Evolutionary conservation across 495 filamentous ascomycete genomes (phyloP), one percentile per base, ranked within the genome.

Genomic region (Aspergillus bertholletiae): DNA sequence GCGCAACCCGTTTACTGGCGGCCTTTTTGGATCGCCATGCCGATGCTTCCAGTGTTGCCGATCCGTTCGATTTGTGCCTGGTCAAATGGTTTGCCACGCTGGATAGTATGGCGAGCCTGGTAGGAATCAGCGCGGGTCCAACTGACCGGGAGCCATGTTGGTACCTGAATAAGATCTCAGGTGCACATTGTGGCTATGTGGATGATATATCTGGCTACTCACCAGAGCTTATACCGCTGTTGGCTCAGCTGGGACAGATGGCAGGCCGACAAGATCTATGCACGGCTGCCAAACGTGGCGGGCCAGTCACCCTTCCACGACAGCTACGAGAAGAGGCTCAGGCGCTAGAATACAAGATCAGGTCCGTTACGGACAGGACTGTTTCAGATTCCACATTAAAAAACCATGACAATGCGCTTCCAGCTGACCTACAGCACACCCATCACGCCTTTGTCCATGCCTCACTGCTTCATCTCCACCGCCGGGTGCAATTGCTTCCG

Each of bases 131-230:
- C 26, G 41, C 41, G 4, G 27, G 46, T 28, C 22, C 27, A 17
- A 26, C 53, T 12, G 47, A 57, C 7, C 11, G 45, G 12, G 37
- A 43, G 35, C 48, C 45, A 0, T 50, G 49, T 46, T 50, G 56
- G 18, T 20, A 43, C 4, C 53, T 64, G 26, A 18, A 49, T 9
- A 13, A 13, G 26, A 15, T 49, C 13, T 51, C 55, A 20, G 23
- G 37, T 20, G 28, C 32, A 0, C 13, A 37, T 6, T 43, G 9
- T 18, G 41, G 43, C 9, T 3, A 54, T 28, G 58, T 69, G 1
- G 69, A 72, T 59, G 60, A 67, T 40, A 67, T 72, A 23, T 67
- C 65, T 45, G 69, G 69, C 18, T 72, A 67, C 35, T 67, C 69
- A 5, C 46, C 70, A 40, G 54, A 63, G 8, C 40, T 72, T 27